These are phyloP conservation scores for Phellopilus nigrolimitatus DNA, from an alignment of 1,284 basidiomycete species.

Conservation along the genomic window DNA sequence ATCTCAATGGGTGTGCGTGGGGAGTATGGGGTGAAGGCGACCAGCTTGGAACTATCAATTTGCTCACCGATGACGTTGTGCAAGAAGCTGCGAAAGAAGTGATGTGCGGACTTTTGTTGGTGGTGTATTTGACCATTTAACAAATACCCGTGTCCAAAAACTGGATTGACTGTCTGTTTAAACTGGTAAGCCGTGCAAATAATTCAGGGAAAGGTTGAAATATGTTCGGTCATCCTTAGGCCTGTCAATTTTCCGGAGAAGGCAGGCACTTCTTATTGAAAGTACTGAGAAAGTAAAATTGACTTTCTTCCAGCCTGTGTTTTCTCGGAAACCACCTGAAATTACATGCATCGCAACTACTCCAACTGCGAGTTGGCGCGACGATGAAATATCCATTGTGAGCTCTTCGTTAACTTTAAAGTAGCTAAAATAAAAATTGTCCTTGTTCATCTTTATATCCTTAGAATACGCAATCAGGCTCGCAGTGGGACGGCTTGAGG, in stretches of 20 bases:
- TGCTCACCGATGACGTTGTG: constrained; percentile 64
- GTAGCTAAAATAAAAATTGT: background rate
- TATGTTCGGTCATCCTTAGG: constrained; percentile 33
- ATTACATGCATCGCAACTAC: constrained; percentile 34
- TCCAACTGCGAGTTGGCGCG: constrained; percentile 36
- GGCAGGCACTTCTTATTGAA: constrained; percentile 30
- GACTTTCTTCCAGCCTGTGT: constrained; percentile 45
- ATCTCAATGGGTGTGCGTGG: constrained; percentile 65
- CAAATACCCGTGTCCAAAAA: constrained; percentile 31
- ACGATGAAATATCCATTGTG: constrained; percentile 64
- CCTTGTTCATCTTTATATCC: constrained; percentile 1
- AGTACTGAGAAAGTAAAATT: too few species aligned
- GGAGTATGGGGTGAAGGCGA: constrained; percentile 66
- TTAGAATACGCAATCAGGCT: constrained; percentile 71
- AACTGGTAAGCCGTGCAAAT: constrained; percentile 49
- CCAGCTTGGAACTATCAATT: constrained; percentile 65
- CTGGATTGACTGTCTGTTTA: constrained; percentile 51
- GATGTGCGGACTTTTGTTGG: constrained; percentile 29
- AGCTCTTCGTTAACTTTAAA: constrained; percentile 23
- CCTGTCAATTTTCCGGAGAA: constrained; percentile 64
- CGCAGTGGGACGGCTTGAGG: constrained; percentile 70
- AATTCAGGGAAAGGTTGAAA: background rate
- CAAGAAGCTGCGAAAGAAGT: constrained; percentile 63
- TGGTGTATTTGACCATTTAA: constrained; percentile 13
- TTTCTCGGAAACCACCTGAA: constrained; percentile 49